Percentiles rank a stretch among this genome's conserved stretches.
Evolutionary conservation across 345 rosid species (phyloP).

Genomic region (Salix brachista): DNA sequence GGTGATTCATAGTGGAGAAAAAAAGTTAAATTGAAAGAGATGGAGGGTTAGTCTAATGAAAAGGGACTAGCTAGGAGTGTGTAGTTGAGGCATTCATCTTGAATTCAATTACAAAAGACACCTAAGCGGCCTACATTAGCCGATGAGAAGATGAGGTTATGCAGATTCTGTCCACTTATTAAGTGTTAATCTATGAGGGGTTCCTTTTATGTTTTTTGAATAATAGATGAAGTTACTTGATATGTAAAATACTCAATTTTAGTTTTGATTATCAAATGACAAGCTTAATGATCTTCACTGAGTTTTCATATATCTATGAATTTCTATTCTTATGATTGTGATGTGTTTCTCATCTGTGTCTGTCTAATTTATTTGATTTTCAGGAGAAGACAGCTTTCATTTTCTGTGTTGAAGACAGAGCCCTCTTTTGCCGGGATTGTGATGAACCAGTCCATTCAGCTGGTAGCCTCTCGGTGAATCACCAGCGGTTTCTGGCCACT

Average conservation of each 20-base stretch:
- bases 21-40: not conserved
- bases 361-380: not conserved
- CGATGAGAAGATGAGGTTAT: not conserved
- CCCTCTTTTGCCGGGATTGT: constrained; percentile 81
- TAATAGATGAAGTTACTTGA: not conserved
- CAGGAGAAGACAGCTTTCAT: constrained; percentile 97
- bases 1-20: not conserved
- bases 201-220: not conserved
- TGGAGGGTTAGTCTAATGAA: not conserved
- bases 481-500: constrained; percentile 85
- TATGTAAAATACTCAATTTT: not conserved
- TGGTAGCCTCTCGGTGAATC: constrained; percentile 77
- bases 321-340: not conserved
- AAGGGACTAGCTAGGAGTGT: not conserved
- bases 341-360: too few species aligned
- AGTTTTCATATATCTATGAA: not conserved
- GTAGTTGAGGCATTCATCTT: not conserved
- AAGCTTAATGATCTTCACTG: not conserved
- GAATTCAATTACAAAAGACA: not conserved
- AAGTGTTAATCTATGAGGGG: not conserved
- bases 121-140: not conserved
- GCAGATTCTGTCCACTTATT: not conserved
- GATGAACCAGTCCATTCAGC: constrained; percentile 76
- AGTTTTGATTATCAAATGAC: not conserved
- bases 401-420: constrained; percentile 96